phyloP scores from a whole-genome alignment of 345 rosid genomes.

The Arabis alpina region DNA sequence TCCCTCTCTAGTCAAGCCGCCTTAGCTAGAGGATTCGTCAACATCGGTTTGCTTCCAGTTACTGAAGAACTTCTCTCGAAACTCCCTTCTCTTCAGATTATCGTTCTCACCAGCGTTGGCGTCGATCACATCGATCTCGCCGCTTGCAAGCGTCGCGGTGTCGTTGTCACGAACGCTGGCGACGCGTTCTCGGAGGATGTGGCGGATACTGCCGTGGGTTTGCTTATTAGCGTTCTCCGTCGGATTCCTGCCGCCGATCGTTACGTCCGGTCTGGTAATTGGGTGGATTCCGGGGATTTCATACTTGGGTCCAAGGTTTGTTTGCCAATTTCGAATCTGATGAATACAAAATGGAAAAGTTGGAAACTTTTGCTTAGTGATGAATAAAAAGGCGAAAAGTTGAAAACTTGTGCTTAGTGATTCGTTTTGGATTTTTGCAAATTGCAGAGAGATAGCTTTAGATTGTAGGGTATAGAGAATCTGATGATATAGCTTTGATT shows the following conservation, averaged over 20 bases:
- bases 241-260: slow-evolving; percentile 55
- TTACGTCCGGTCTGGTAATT: slow-evolving; percentile 44
- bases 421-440: too few species aligned
- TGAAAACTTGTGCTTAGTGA: too few species aligned
- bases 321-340: not conserved
- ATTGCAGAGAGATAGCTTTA: too few species aligned
- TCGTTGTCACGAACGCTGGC: slow-evolving; percentile 52
- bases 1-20: slow-evolving; percentile 42
- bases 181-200: slow-evolving; percentile 48
- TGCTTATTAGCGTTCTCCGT: slow-evolving; percentile 57
- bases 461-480: too few species aligned
- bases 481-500: too few species aligned
- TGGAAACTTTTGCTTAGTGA: too few species aligned
- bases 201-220: slow-evolving; percentile 61
- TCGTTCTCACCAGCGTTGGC: slow-evolving; percentile 56
- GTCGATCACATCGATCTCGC: slow-evolving; percentile 54
- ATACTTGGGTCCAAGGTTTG: slow-evolving; percentile 58
- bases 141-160: slow-evolving; percentile 59
- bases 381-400: not conserved
- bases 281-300: slow-evolving; percentile 51
- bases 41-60: slow-evolving; percentile 36
- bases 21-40: slow-evolving; percentile 44
- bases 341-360: not conserved
- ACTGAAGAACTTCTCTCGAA: slow-evolving; percentile 39
- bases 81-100: slow-evolving; percentile 48